Base-by-base conservation (phyloP, 1,139 yeast genomes). In the Wickerhamomyces sp. region DNA sequence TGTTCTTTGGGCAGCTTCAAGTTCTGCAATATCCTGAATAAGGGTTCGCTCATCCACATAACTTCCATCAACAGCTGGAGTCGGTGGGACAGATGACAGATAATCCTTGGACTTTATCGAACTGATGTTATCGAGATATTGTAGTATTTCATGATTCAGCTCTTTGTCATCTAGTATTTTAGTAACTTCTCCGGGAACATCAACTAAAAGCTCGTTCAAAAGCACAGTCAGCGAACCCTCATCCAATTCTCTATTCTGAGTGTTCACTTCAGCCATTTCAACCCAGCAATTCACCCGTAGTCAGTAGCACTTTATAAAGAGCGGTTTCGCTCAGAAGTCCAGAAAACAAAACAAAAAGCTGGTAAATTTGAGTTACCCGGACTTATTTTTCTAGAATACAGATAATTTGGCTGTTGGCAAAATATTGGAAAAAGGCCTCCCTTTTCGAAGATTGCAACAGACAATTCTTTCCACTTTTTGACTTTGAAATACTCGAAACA, bases 1-100 rank as follows among this genome's bases (percentile, higher is more conserved):
- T 0, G 52, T 41, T 18, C 68, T 54, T 36, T 70, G 66, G 20
- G 60, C 41, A 0, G 72, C 67, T 40, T 71, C 76, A 5, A 72
- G 48, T 44, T 74, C 78, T 0, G 78, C 78, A 30, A 73, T 69
- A 40, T 70, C 76, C 40, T 64, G 70, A 0, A 65, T 62, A 15
- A 68, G 35, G 0, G 57, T 53, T 34, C 51, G 44, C 2, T 40
- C 48, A 14, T 42, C 43, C 12, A 20, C 36, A 1, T 15, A n/a
- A 2, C 20, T 28, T 9, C 35, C 37, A 33, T 45, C 44, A 1
- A 42, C 36, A 10, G 54, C 51, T 0, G 58, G 58, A 0, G 49
- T 49, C 2, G 58, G 57, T 1, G 58, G 56, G 10, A 47, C 44
- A 1, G 58, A 46, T 2, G 56, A 50, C 2, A 54, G 26, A 31